Evolutionary conservation across 345 rosid genomes (phyloP), one percentile per base, ranked within the genome.

Genomic region (Adansonia digitata): DNA sequence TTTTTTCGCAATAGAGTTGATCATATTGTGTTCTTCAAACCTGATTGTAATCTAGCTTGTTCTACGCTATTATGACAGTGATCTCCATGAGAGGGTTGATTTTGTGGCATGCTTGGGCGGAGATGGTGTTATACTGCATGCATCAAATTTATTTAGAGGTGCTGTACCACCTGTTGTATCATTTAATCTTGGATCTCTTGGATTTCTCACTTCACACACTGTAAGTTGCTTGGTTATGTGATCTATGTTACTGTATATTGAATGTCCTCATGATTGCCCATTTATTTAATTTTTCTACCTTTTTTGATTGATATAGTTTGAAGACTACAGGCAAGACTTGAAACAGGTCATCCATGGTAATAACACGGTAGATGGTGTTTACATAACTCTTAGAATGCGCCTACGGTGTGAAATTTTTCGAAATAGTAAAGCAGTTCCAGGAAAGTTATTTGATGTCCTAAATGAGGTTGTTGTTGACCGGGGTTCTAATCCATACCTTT

Each of bases 401-500:
- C 95, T 94, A 34, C 77, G 85, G 5, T 94, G 98, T 52, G 97
- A 94, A 85, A 88, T 94, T 66, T 94, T 87, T 76, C 97, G 93
- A 73, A 90, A 91, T 24, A 97, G 95, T 65, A 91, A 89, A 83
- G 91, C 97, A 66, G 81, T 94, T 85, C 94, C 96, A 34, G 98
- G 99, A 13, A 95, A 95, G 92, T 79, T 92, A 35, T 92, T 95
- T 85, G 99, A 95, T 84, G 86, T 92, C 77, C 86, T 92, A 76
- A 95, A 95, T 81, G 98, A 95, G 84, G 76, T 91, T 43, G 97
- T 95, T 73, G 94, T 95, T 72, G 99, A 95, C 75, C 88, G 98
- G 63, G 99, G 99, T 82, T 95, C 99, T 78, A 95, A 95, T 84
- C 99, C 99, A 34, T 95, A 95, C 83, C 96, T 95, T 76, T 95